These are phyloP conservation scores for Wallacemonas sp. DNA, from an alignment of 208 protist species.

Conservation along the genomic window DNA sequence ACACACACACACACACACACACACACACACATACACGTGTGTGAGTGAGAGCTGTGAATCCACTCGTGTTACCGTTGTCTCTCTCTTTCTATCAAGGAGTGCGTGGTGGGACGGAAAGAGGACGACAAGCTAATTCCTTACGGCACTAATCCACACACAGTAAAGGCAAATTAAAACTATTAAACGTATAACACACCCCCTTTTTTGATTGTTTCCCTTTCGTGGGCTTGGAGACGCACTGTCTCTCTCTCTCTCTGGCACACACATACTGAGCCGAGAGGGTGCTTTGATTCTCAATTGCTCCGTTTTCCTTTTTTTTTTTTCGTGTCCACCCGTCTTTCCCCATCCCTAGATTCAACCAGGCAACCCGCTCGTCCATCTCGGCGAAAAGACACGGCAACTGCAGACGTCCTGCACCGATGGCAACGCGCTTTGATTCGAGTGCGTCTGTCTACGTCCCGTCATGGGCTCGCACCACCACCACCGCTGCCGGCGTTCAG, in stretches of 20 bases:
- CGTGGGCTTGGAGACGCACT: too few relatives aligned
- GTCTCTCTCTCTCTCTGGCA: not conserved
- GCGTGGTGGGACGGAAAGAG: too few relatives aligned
- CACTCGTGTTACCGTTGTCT: not conserved
- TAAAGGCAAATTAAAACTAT: not conserved
- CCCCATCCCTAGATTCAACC: too few relatives aligned
- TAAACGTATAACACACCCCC: not conserved
- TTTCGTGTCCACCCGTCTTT: not conserved
- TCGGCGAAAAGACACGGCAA: too few relatives aligned
- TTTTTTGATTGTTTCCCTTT: not conserved
- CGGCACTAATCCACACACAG: not conserved
- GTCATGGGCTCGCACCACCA: not conserved
- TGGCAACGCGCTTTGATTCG: not conserved
- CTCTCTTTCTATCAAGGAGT: not conserved
- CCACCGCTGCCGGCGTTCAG: too few relatives aligned
- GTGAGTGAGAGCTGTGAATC: too few relatives aligned
- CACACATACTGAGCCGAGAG: not conserved
- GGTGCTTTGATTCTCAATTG: not conserved
- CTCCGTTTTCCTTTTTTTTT: not conserved
- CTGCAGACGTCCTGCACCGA: too few relatives aligned
- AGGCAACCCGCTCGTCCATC: too few relatives aligned
- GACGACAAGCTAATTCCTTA: too few relatives aligned
- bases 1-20: not conserved
- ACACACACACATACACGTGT: not conserved
- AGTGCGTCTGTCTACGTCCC: not conserved